Evolutionary conservation across 1,284 basidiomycete species (phyloP).

Genomic region (Boletellus deceptivus): DNA sequence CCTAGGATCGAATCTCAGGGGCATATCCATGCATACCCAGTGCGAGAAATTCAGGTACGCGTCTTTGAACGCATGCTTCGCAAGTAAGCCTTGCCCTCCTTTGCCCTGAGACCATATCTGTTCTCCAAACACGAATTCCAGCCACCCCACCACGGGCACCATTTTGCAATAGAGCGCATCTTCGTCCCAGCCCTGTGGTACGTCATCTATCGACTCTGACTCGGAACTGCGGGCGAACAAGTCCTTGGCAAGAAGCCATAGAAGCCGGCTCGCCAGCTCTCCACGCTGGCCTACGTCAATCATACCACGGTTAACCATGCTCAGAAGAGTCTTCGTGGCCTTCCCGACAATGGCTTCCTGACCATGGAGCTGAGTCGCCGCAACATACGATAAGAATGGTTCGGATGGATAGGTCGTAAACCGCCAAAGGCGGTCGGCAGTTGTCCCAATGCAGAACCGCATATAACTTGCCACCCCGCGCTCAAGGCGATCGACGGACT

Average conservation of each 20-base stretch:
- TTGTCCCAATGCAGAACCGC: slow-evolving; percentile 2
- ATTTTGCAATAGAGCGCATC: slow-evolving; percentile 7
- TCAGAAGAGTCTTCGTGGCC: neutral
- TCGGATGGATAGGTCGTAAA: slow-evolving; percentile 13
- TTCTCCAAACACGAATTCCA: slow-evolving; percentile 10
- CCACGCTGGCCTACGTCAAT: slow-evolving; percentile 9
- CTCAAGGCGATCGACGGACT: slow-evolving; percentile 4
- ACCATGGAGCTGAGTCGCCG: slow-evolving; percentile 1
- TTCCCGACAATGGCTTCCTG: neutral
- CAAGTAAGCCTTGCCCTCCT: neutral
- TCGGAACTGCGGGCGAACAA: slow-evolving; percentile 1
- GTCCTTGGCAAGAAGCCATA: slow-evolving; percentile 16
- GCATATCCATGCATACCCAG: slow-evolving; percentile 24
- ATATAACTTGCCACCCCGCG: slow-evolving; percentile 10
- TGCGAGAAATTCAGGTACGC: slow-evolving; percentile 13
- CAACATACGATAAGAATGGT: slow-evolving; percentile 10
- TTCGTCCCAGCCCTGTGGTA: neutral
- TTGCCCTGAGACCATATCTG: neutral
- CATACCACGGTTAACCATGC: slow-evolving; percentile 4
- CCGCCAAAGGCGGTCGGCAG: slow-evolving; percentile 1
- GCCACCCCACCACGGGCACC: slow-evolving; percentile 6
- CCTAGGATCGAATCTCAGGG: no score
- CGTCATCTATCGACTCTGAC: neutral
- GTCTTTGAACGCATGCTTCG: neutral
- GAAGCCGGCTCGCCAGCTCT: slow-evolving; percentile 6